phyloP scores from a whole-genome alignment of 192 early-diverging fungal species.

The Backusella tuberculispora region DNA sequence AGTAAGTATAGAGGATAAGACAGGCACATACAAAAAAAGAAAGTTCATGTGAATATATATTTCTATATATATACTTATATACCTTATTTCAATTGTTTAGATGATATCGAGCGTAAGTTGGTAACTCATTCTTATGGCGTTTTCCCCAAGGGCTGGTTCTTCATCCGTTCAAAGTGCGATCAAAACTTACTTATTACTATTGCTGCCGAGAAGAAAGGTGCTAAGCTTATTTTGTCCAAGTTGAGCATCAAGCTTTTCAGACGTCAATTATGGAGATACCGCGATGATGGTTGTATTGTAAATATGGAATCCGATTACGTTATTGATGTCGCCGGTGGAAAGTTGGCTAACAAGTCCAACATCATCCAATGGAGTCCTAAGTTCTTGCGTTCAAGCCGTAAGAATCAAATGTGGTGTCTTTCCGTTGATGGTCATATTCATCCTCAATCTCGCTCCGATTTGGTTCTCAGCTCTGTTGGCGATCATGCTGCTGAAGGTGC shows the following conservation, averaged over 20 bases:
- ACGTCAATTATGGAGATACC: conserved; percentile 34
- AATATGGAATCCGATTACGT: conserved; percentile 31
- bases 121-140: conserved; percentile 28
- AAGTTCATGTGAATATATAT: not conserved
- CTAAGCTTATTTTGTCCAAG: conserved; percentile 34
- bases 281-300: conserved; percentile 29
- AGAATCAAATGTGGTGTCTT: conserved; percentile 40
- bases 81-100: not conserved
- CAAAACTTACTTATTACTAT: conserved; percentile 26
- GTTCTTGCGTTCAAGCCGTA: conserved; percentile 18
- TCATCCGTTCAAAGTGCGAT: conserved; percentile 31
- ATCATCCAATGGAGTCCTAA: conserved; percentile 40
- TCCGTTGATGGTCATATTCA: conserved; percentile 39
- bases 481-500: conserved; percentile 10
- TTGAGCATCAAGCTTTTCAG: conserved; percentile 29
- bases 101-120: conserved; percentile 14
- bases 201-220: conserved; percentile 22
- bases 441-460: conserved; percentile 21
- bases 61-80: not conserved
- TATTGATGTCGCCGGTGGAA: conserved; percentile 37
- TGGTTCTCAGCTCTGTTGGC: conserved; percentile 25
- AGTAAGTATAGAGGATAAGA: not conserved
- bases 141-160: conserved; percentile 41
- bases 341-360: conserved; percentile 13
- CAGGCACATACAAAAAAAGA: not conserved